Evolutionary conservation across 352 stramenopile genomes (phyloP).

Genomic region (Phytophthora fragariaefolia): DNA sequence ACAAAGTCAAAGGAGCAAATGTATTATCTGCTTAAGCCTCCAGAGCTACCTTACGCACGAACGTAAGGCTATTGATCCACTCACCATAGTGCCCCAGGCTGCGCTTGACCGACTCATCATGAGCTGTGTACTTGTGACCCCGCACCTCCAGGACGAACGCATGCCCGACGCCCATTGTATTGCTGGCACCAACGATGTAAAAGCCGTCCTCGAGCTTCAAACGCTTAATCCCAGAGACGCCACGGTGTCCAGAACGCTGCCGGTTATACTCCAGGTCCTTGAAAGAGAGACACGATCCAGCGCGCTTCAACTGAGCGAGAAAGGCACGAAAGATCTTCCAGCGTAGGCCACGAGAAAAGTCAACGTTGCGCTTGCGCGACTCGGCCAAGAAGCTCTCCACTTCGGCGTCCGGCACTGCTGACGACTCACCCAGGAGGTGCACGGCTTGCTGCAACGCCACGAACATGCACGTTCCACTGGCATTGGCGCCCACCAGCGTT

Average conservation of each 20-base stretch:
- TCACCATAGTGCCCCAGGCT: constrained; percentile 1
- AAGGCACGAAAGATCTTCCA: constrained; percentile 12
- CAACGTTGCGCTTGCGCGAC: not conserved
- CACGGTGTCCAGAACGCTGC: constrained; percentile 7
- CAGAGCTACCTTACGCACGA: constrained; percentile 12
- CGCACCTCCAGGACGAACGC: constrained; percentile 2
- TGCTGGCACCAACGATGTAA: constrained; percentile 13
- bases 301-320: not conserved
- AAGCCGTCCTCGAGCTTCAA: constrained; percentile 6
- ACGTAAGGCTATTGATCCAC: constrained; percentile 11
- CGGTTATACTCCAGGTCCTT: constrained; percentile 4
- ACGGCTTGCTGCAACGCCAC: not conserved
- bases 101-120: not conserved
- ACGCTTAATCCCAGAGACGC: not conserved
- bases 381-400: not conserved
- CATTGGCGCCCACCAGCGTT: constrained; percentile 1
- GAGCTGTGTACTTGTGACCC: not conserved
- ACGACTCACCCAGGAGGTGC: not conserved
- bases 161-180: constrained; percentile 12
- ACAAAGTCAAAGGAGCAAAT: not conserved
- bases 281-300: constrained; percentile 4
- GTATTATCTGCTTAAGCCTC: not conserved
- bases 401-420: not conserved
- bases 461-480: constrained; percentile 4
- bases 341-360: constrained; percentile 8